Conservation (phyloP, 805 yeast genomes). For the Candida orba region DNA sequence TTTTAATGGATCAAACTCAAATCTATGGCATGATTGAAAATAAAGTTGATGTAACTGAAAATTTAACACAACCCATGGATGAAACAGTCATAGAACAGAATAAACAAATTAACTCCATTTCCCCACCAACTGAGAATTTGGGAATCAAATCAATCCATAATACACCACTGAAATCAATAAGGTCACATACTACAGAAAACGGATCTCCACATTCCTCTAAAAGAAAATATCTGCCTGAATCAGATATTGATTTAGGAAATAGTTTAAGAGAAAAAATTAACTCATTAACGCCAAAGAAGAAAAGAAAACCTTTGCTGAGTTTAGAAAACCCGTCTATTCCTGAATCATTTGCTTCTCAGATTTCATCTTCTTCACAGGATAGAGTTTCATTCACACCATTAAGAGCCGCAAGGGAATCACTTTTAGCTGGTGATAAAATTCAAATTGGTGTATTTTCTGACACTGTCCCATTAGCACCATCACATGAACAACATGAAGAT, state of each 20-base stretch:
- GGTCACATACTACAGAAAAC: constrained; percentile 25
- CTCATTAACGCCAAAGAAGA: constrained; percentile 22
- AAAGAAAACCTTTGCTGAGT: constrained; percentile 7
- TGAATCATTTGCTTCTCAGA: neutral
- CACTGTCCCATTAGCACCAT: constrained; percentile 18
- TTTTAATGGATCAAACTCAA: constrained; percentile 17
- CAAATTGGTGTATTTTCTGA: constrained; percentile 12
- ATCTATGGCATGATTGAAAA: constrained; percentile 4
- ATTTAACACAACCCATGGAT: neutral
- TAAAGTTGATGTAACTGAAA: neutral
- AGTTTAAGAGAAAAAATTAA: constrained; percentile 19
- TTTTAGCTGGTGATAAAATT: constrained; percentile 11
- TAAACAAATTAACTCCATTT: no score
- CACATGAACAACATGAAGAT: constrained; percentile 14
- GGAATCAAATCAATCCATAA: neutral
- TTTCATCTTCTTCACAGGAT: constrained; percentile 10
- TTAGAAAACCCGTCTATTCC: neutral
- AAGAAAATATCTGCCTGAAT: constrained; percentile 8
- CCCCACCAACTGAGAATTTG: neutral
- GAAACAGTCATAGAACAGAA: constrained; percentile 11
- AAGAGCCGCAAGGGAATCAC: constrained; percentile 13
- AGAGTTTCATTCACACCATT: constrained; percentile 22
- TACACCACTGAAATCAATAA: constrained; percentile 20
- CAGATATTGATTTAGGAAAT: constrained; percentile 6
- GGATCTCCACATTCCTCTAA: constrained; percentile 25